Evolutionary conservation across 306 rosid species (phyloP).

Genomic region (Ormosia emarginata): DNA sequence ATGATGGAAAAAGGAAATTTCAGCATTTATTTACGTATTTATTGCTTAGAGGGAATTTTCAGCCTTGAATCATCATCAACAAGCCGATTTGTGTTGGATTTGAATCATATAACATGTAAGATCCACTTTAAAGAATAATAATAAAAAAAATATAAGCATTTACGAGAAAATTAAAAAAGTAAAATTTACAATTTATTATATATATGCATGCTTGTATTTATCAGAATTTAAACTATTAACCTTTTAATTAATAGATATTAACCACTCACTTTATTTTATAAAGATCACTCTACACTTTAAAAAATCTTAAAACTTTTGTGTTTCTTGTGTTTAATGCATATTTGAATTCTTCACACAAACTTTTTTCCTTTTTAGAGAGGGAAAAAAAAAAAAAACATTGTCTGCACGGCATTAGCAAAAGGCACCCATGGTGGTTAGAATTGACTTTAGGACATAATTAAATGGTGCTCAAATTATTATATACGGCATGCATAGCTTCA

Average conservation of each 20-base stretch:
- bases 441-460: background rate
- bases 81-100: background rate
- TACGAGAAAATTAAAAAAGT: background rate
- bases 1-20: background rate
- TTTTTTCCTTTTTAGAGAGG: background rate
- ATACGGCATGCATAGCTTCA: background rate
- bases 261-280: background rate
- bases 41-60: background rate
- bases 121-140: background rate
- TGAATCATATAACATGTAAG: background rate
- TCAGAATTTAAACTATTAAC: background rate
- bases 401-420: background rate
- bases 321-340: background rate
- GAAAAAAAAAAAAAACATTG: background rate
- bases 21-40: background rate
- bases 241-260: background rate
- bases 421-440: background rate
- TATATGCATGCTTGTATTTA: background rate
- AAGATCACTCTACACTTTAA: background rate
- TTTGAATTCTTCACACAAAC: background rate
- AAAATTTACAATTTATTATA: background rate
- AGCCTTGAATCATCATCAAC: background rate
- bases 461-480: background rate
- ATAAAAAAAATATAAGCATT: background rate
- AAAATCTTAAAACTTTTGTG: background rate